These are phyloP conservation scores for Hypoxylon crocopeplum DNA, from an alignment of 495 filamentous ascomycete species.

Conservation along the genomic window DNA sequence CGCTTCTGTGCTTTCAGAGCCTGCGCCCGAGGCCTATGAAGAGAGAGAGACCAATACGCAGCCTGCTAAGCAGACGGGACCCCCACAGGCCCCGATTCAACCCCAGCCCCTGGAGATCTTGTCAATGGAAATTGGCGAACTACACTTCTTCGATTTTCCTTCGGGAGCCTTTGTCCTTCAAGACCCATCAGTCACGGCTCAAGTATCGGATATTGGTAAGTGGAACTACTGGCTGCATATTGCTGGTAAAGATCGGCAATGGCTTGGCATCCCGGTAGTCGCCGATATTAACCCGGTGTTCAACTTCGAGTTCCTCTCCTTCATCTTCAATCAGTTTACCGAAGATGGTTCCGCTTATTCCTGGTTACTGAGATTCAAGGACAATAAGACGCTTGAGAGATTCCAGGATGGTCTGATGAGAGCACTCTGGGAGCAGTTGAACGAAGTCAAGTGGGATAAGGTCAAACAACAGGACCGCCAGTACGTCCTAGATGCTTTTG, in stretches of 20 bases:
- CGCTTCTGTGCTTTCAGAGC: slow-evolving; percentile 9
- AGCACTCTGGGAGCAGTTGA: slow-evolving; percentile 95
- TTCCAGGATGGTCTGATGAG: slow-evolving; percentile 96
- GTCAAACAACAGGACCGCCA: slow-evolving; percentile 90
- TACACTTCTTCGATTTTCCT: slow-evolving; percentile 91
- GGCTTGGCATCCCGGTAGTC: slow-evolving; percentile 85
- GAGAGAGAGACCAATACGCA: slow-evolving; percentile 14
- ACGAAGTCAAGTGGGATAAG: slow-evolving; percentile 93
- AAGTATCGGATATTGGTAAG: slow-evolving; percentile 82
- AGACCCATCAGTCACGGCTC: slow-evolving; percentile 74
- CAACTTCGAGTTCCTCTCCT: slow-evolving; percentile 96
- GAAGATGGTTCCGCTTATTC: slow-evolving; percentile 91
- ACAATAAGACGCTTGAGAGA: slow-evolving; percentile 75
- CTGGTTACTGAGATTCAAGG: slow-evolving; percentile 92
- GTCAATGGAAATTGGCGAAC: slow-evolving; percentile 77
- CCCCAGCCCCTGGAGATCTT: slow-evolving; percentile 77
- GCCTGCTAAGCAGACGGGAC: slow-evolving; percentile 46
- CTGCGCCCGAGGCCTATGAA: slow-evolving; percentile 21
- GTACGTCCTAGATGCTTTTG: slow-evolving; percentile 94
- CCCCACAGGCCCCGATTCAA: slow-evolving; percentile 58
- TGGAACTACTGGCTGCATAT: slow-evolving; percentile 99
- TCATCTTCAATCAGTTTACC: slow-evolving; percentile 97
- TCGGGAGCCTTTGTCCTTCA: slow-evolving; percentile 84
- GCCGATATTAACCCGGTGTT: slow-evolving; percentile 97
- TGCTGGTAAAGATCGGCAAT: slow-evolving; percentile 74